A percentile compares a stretch with the other conserved stretches of the same genome.
phyloP scores from a whole-genome alignment of 108 stramenopile genomes.

The Mediolabrus comicus region DNA sequence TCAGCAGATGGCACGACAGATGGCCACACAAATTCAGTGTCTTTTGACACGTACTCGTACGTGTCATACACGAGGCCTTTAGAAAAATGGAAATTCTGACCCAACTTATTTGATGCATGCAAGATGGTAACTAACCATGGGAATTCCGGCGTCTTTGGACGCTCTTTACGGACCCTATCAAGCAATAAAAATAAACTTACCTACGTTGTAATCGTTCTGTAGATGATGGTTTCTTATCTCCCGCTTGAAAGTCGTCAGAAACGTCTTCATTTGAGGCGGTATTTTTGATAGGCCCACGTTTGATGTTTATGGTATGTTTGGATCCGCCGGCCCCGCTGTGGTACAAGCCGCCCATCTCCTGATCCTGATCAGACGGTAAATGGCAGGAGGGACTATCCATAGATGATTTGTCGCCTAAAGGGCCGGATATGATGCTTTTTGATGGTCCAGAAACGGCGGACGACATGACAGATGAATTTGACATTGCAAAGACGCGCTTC shows the following conservation, averaged over 20 bases:
- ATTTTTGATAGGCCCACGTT: not conserved
- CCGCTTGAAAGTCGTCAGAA: slow-evolving; percentile 1
- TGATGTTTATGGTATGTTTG: slow-evolving; percentile 8
- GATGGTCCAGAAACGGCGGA: not conserved
- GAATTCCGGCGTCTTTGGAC: not conserved
- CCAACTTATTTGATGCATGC: not conserved
- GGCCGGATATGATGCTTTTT: not conserved
- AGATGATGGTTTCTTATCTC: slow-evolving; percentile 28
- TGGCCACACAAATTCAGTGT: too few relatives aligned
- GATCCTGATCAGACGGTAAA: not conserved
- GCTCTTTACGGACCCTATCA: not conserved
- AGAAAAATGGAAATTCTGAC: not conserved
- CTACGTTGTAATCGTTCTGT: slow-evolving; percentile 38
- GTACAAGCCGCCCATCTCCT: not conserved
- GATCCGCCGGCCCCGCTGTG: not conserved
- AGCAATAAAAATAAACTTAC: slow-evolving; percentile 11
- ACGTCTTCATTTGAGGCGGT: slow-evolving; percentile 4
- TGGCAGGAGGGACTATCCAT: not conserved
- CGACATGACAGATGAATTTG: not conserved
- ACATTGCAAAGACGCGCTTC: slow-evolving; percentile 40
- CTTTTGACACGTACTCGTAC: not conserved
- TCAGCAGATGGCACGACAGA: too few relatives aligned
- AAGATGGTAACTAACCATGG: not conserved
- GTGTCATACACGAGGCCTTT: not conserved
- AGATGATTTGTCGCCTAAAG: not conserved